These are phyloP conservation scores for Candida michaelii DNA, from an alignment of 805 yeast species.

Conservation along the genomic window DNA sequence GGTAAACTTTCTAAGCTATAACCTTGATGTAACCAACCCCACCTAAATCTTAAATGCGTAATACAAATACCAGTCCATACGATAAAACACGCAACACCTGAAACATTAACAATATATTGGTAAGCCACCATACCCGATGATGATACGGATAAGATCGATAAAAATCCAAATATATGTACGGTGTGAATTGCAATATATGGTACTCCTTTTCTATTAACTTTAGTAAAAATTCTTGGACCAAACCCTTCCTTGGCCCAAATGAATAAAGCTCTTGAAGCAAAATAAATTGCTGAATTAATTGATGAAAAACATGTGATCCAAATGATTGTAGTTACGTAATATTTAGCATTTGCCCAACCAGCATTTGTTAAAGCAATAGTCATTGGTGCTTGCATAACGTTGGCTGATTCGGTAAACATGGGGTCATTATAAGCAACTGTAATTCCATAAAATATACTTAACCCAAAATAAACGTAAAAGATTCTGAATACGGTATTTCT, in stretches of 20 bases:
- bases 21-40: conserved; percentile 22
- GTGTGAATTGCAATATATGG: conserved; percentile 27
- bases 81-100: conserved; percentile 22
- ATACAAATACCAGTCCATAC: conserved; percentile 23
- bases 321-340: conserved; percentile 38
- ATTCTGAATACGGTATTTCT: conserved; percentile 31
- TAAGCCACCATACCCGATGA: conserved; percentile 20
- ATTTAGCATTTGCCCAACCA: conserved; percentile 34
- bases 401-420: conserved; percentile 17
- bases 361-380: conserved; percentile 37
- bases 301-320: conserved; percentile 42
- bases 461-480: conserved; percentile 27
- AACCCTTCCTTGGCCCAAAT: conserved; percentile 37
- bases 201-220: conserved; percentile 31
- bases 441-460: conserved; percentile 30
- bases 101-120: conserved; percentile 19
- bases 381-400: conserved; percentile 34
- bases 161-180: conserved; percentile 20
- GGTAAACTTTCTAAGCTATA: conserved; percentile 15
- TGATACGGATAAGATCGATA: conserved; percentile 19
- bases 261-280: conserved; percentile 31
- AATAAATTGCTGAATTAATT: conserved; percentile 31
- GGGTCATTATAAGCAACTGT: conserved; percentile 36
- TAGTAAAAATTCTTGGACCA: conserved; percentile 37
- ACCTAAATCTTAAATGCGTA: conserved; percentile 20